These are phyloP conservation scores for Citrus australasica DNA, from an alignment of 345 rosid genomes.

Conservation along the genomic window DNA sequence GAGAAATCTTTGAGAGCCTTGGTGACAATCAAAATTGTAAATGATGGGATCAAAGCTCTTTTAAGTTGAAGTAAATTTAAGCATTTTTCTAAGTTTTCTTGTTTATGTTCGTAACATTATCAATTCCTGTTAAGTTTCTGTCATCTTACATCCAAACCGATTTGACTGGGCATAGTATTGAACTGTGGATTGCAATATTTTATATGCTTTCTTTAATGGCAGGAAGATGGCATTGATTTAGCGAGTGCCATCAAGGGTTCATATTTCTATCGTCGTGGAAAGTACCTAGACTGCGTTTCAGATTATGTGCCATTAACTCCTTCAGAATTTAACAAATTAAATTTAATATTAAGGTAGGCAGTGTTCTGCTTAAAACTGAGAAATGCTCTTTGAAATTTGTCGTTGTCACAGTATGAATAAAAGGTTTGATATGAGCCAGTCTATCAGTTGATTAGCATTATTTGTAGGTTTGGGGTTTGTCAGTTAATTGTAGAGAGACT, in stretches of 20 bases:
- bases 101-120: background rate
- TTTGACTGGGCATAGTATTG: background rate
- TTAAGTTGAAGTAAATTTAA: background rate
- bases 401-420: background rate
- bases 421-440: background rate
- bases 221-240: constrained; percentile 62
- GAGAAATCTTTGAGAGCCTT: background rate
- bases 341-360: constrained; percentile 40
- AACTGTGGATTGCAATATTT: background rate
- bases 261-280: constrained; percentile 55
- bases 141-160: background rate
- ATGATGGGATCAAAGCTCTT: background rate
- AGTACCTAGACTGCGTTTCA: constrained; percentile 27
- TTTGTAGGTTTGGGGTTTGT: background rate
- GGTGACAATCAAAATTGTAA: background rate
- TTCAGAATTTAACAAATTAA: constrained; percentile 35
- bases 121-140: background rate
- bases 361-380: background rate
- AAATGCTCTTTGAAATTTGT: background rate
- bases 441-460: background rate
- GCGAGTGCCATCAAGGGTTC: constrained; percentile 36
- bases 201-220: constrained; percentile 7
- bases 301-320: constrained; percentile 56
- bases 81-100: background rate
- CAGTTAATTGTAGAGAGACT: no score